Evolutionary conservation across 2,329 filamentous ascomycete genomes (phyloP).

Genomic region (Chaetomiaceae sp.): DNA sequence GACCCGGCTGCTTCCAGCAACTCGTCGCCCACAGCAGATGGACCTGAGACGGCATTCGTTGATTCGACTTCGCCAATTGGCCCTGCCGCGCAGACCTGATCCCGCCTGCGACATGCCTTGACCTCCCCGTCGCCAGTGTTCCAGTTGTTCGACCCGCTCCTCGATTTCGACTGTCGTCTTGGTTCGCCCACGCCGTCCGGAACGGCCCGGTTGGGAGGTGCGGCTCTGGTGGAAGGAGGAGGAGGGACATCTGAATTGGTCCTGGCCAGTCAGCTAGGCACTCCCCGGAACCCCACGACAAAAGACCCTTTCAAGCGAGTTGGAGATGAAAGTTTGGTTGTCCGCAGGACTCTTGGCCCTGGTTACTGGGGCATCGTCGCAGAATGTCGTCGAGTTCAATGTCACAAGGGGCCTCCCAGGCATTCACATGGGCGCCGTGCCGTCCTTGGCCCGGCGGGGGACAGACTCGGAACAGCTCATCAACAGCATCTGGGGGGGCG

Average conservation of each 20-base stretch:
- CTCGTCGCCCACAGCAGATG: too few species aligned
- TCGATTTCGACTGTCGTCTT: too few species aligned
- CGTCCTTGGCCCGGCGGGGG: slow-evolving; percentile 19
- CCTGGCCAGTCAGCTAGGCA: too few species aligned
- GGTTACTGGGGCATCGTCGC: slow-evolving; percentile 16
- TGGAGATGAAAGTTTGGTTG: slow-evolving; percentile 15
- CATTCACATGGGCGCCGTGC: slow-evolving; percentile 16
- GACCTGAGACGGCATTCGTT: background rate
- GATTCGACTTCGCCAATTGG: background rate
- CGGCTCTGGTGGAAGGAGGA: too few species aligned
- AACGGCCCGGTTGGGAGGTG: too few species aligned
- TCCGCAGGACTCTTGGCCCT: slow-evolving; percentile 17
- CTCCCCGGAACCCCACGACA: too few species aligned
- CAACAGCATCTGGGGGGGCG: slow-evolving; percentile 52
- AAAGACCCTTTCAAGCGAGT: background rate
- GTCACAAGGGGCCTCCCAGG: slow-evolving; percentile 24
- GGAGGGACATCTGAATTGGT: too few species aligned
- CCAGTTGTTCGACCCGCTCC: too few species aligned
- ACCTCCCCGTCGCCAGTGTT: background rate
- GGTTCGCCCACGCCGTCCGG: too few species aligned
- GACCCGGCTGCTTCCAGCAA: background rate
- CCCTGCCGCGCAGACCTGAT: background rate
- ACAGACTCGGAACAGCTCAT: slow-evolving; percentile 39
- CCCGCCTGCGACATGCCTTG: slow-evolving; percentile 4
- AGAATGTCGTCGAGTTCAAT: slow-evolving; percentile 26